A percentile compares a stretch with the other conserved stretches of the same genome.
Conservation (phyloP, 306 rosid species). For the Sicyos baderoa region DNA sequence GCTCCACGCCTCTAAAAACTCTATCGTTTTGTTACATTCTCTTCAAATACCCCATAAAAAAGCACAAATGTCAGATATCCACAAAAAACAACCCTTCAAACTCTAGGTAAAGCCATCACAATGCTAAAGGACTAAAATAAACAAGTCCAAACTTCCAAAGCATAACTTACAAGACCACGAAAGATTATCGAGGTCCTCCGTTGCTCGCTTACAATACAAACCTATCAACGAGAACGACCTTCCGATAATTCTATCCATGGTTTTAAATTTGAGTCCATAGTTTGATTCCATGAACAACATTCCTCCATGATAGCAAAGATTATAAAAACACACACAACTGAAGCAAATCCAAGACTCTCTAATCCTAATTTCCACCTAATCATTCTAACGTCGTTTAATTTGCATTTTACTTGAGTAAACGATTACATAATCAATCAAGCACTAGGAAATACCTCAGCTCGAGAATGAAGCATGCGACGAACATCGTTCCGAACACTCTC, state of each 20-base stretch:
- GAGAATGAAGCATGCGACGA: conserved; percentile 92
- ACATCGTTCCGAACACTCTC: conserved; percentile 68
- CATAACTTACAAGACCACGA: neutral
- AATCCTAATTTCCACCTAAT: neutral
- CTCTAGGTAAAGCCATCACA: neutral
- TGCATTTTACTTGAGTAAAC: conserved; percentile 11
- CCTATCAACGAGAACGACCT: neutral
- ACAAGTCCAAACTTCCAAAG: neutral
- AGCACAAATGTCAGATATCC: neutral
- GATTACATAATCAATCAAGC: neutral
- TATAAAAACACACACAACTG: neutral
- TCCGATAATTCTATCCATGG: neutral
- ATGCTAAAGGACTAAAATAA: neutral
- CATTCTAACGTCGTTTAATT: neutral
- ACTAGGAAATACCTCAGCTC: conserved; percentile 66
- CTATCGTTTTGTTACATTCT: neutral
- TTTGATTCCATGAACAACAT: neutral
- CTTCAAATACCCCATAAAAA: neutral
- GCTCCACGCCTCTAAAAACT: neutral
- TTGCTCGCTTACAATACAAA: neutral
- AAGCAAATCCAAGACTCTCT: neutral
- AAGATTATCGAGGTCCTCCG: neutral
- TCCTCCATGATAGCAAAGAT: neutral
- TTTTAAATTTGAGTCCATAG: neutral
- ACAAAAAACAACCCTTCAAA: neutral